A percentile compares a stretch with the other conserved stretches of the same genome.
Conservation (phyloP, 2,329 filamentous ascomycete species). For the Paracamarosporium sp. region DNA sequence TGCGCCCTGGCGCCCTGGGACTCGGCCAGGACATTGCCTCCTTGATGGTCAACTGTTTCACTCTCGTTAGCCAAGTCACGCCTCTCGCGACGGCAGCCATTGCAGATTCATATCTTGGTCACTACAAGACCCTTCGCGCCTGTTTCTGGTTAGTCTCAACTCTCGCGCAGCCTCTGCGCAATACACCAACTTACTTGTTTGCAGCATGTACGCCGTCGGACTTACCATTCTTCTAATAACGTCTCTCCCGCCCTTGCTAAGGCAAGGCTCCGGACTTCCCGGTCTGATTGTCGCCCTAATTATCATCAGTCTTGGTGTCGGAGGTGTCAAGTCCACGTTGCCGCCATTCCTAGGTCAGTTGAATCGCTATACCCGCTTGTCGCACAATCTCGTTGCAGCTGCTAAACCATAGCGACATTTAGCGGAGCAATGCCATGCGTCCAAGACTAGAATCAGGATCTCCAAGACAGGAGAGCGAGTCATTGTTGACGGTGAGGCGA, state of each 20-base stretch:
- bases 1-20: constrained; percentile 30
- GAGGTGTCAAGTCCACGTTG: constrained; percentile 11
- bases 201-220: constrained; percentile 10
- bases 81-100: constrained; percentile 35
- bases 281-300: constrained; percentile 8
- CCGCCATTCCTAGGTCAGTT: constrained; percentile 9
- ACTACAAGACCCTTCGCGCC: constrained; percentile 36
- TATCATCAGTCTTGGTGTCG: constrained; percentile 7
- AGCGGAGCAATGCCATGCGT: constrained; percentile 28
- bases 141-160: constrained; percentile 21
- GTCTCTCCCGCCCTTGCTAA: constrained; percentile 2
- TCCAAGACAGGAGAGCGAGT: constrained; percentile 26
- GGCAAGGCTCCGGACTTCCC: neutral
- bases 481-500: constrained; percentile 24
- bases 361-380: neutral
- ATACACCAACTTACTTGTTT: neutral
- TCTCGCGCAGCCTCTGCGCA: neutral
- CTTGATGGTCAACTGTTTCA: constrained; percentile 52
- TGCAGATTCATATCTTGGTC: constrained; percentile 42
- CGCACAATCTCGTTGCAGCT: neutral
- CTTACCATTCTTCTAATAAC: constrained; percentile 7
- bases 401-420: neutral
- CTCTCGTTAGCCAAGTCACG: constrained; percentile 21
- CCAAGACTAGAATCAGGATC: constrained; percentile 15
- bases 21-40: constrained; percentile 49